Base-by-base conservation (phyloP, 495 filamentous ascomycete species). In the Apiosordaria backusii region DNA sequence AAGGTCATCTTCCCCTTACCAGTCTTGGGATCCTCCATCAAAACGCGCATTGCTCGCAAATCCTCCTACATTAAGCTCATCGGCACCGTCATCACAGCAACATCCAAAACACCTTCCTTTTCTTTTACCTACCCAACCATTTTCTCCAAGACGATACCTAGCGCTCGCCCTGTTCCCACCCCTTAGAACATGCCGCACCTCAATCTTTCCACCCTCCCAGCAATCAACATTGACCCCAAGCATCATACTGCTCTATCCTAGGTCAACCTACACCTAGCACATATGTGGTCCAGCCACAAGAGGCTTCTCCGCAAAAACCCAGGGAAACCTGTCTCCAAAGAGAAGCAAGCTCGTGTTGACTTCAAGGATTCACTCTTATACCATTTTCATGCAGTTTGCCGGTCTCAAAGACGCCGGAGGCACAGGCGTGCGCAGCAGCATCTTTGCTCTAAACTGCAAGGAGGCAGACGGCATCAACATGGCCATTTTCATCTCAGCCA, bases 271-370 rank as follows among this genome's bases (percentile, higher is more conserved):
- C 52, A 54, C 52, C 52, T 21, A 21, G n/a, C 7, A 1, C 18
- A 54, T 54, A 54, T 54, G 52, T 54, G n/a, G n/a, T 54, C 52
- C 52, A 54, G 52, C 16, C 52, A 54, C 16, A 18, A 54, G 18
- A 54, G 22, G 19, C 52, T 54, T 10, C 52, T 54, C 19, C 52
- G 52, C 52, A 0, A 54, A 54, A 54, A 54, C 18, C 52, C 4
- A 5, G 7, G 18, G 52, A 19, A 54, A 21, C 4, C 52, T 2
- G 18, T 21, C 10, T 54, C 52, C n/a, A 54, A 54, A 23, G 52
- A 54, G 52, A 18, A 19, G 16, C 7, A 18, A 54, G 52, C 52
- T 54, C 52, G 18, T 23, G 52, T 54, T 10, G 16, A 54, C 52
- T 54, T 54, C 18, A 54, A 54, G 9, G 52, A 54, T 18, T 54